Percentiles rank a stretch among this genome's conserved stretches.
phyloP scores from a whole-genome alignment of 371 early-diverging fungal species.

The Apophysomyces elegans region DNA sequence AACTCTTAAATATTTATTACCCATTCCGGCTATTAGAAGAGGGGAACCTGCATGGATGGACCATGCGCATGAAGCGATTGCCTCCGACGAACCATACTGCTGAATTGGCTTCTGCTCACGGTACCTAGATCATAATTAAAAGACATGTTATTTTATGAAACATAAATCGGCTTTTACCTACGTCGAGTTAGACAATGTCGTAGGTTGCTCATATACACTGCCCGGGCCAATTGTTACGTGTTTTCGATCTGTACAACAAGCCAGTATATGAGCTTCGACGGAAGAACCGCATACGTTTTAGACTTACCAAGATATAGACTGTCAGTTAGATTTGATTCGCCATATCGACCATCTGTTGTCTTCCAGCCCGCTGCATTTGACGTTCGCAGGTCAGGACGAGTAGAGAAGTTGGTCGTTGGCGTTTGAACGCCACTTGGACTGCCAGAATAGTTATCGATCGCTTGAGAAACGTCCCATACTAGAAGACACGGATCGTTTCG shows the following conservation, averaged over 20 bases:
- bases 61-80: slow-evolving; percentile 79
- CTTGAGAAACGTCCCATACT: slow-evolving; percentile 77
- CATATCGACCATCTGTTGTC: neutral
- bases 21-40: slow-evolving; percentile 78
- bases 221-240: slow-evolving; percentile 13
- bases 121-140: slow-evolving; percentile 13
- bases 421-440: slow-evolving; percentile 41
- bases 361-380: slow-evolving; percentile 15
- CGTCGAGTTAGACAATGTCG: neutral
- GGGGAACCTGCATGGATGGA: slow-evolving; percentile 53
- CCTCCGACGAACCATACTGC: slow-evolving; percentile 76
- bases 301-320: neutral
- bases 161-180: neutral
- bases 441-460: slow-evolving; percentile 38
- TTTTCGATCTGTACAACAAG: slow-evolving; percentile 4
- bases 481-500: slow-evolving; percentile 74
- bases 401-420: slow-evolving; percentile 18
- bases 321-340: neutral
- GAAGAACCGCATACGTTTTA: no score
- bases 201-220: slow-evolving; percentile 6
- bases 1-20: slow-evolving; percentile 69
- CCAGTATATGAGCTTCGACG: no score
- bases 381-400: slow-evolving; percentile 19
- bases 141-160: neutral
- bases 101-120: slow-evolving; percentile 56